A percentile compares a stretch with the other conserved stretches of the same genome.
phyloP scores from a whole-genome alignment of 805 yeast genomes.

The Kurtzmaniella fragi region DNA sequence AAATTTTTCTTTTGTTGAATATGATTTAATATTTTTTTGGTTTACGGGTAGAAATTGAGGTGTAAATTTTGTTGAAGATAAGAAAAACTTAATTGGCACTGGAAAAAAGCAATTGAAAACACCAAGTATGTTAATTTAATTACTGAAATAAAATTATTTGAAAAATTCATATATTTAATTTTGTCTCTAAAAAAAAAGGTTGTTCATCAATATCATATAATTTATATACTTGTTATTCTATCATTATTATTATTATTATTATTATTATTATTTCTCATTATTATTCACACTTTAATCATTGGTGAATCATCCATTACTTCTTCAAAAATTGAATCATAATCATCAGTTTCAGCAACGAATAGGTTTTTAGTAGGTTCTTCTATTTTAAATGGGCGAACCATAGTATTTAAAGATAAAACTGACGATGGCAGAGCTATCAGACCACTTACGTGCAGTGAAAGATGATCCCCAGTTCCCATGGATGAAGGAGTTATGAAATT shows the following conservation, averaged over 20 bases:
- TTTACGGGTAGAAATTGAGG: too few species aligned
- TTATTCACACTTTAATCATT: conserved; percentile 16
- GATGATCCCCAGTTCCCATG: too few species aligned
- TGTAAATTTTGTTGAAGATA: too few species aligned
- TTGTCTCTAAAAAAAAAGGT: conserved; percentile 1
- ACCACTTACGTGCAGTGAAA: conserved; percentile 6
- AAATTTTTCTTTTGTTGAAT: too few species aligned
- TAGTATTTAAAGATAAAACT: conserved; percentile 21
- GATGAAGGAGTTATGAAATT: not conserved
- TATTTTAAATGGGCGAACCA: not conserved
- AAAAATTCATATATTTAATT: not conserved
- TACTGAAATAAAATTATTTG: too few species aligned
- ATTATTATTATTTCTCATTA: not conserved
- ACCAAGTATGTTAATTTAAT: too few species aligned
- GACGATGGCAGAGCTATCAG: conserved; percentile 32
- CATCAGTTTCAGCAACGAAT: not conserved
- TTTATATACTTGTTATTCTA: not conserved
- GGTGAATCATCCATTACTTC: conserved; percentile 22
- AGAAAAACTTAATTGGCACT: too few species aligned
- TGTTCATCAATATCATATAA: not conserved
- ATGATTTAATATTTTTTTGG: too few species aligned
- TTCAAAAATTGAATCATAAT: conserved; percentile 22
- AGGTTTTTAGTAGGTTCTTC: not conserved
- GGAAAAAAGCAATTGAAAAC: too few species aligned
- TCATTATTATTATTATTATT: not conserved